A percentile compares a stretch with the other conserved stretches of the same genome.
Conservation (phyloP, 495 filamentous ascomycete genomes). For the Lasiosphaeriaceae sp. region DNA sequence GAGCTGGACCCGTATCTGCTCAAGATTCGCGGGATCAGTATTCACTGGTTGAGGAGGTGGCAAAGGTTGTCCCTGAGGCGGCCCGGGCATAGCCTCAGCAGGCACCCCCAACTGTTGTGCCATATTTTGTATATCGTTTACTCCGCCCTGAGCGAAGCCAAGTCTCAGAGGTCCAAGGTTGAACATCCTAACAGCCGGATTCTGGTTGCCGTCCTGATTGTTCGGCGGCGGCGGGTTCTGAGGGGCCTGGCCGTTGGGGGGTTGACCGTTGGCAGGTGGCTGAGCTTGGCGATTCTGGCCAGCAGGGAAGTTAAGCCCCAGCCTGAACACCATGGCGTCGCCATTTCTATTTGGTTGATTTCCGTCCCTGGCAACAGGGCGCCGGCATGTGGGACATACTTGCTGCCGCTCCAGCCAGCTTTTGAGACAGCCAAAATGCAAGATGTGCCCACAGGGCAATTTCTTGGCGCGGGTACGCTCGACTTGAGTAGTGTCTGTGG, state of each 20-base stretch:
- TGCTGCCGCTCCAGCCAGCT: slow-evolving; percentile 99
- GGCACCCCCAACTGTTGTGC: slow-evolving; percentile 37
- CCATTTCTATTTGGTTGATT: slow-evolving; percentile 22
- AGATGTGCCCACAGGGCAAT: slow-evolving; percentile 90
- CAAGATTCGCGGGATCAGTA: slow-evolving; percentile 15
- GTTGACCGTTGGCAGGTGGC: slow-evolving; percentile 25
- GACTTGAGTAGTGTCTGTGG: slow-evolving; percentile 48
- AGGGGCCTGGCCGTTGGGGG: slow-evolving; percentile 55
- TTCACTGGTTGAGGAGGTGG: slow-evolving; percentile 18
- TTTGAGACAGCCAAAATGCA: slow-evolving; percentile 89
- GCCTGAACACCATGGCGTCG: slow-evolving; percentile 27
- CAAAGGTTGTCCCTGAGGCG: slow-evolving; percentile 16
- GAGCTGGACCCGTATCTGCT: slow-evolving; percentile 52
- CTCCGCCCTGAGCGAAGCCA: slow-evolving; percentile 50
- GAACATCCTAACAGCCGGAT: slow-evolving; percentile 46
- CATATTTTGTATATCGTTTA: slow-evolving; percentile 45
- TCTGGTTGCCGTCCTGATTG: slow-evolving; percentile 26
- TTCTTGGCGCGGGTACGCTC: slow-evolving; percentile 90
- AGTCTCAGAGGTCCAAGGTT: slow-evolving; percentile 59
- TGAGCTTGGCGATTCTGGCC: slow-evolving; percentile 28
- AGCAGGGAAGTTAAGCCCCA: slow-evolving; percentile 26
- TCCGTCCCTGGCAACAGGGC: slow-evolving; percentile 60
- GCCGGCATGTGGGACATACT: slow-evolving; percentile 90
- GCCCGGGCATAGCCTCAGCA: slow-evolving; percentile 13
- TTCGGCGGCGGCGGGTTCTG: slow-evolving; percentile 41